Base-by-base conservation (phyloP, 23 red algal genomes). In the Pyropia yezoensis region DNA sequence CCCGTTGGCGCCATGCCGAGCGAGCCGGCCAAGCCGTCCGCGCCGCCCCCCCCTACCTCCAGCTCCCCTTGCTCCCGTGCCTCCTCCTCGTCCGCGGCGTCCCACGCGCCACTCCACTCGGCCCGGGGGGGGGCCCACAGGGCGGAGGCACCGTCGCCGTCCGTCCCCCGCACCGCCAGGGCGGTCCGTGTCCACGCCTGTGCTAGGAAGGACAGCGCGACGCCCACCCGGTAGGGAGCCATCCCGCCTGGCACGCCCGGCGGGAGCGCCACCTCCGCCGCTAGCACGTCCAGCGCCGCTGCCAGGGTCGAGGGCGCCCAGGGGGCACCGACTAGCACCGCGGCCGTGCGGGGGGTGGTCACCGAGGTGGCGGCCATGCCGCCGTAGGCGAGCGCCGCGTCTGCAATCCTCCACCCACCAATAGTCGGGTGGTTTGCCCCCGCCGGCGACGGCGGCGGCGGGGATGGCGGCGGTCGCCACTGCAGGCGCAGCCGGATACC, bases 231-330 rank as follows among this genome's bases (percentile, higher is more conserved):
- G 52, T 62, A 94, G 27, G 62, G 56, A 2, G 71, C 63, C 89
- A 94, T 94, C 15, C 89, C 89, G 13, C 89, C 89, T 3, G 89
- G 89, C 28, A 82, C 80, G 30, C 74, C 66, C 1, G 21, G 70
- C 18, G 71, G 68, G 15, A 91, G 73, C 15, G n/a, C 17, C 29
- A 70, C 52, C 19, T 70, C 71, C 15, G 55, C 25, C 26, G 63
- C 63, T 22, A 85, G 62, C 14, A 49, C 52, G 30, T 62, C 26
- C 27, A 83, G 52, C 21, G 57, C 74, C 34, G 59, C 33, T 9
- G 65, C 45, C 16, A 91, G 50, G 2, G 74, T 63, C 6, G 62
- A 51, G 21, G 63, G 50, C 19, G 11, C 62, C 51, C 71, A 91
- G 14, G 49, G 18, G 45, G 57, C 53, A 75, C 82, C 69, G 3